Evolutionary conservation across 495 filamentous ascomycete species (phyloP).

Genomic region (Talaromyces borbonicus): DNA sequence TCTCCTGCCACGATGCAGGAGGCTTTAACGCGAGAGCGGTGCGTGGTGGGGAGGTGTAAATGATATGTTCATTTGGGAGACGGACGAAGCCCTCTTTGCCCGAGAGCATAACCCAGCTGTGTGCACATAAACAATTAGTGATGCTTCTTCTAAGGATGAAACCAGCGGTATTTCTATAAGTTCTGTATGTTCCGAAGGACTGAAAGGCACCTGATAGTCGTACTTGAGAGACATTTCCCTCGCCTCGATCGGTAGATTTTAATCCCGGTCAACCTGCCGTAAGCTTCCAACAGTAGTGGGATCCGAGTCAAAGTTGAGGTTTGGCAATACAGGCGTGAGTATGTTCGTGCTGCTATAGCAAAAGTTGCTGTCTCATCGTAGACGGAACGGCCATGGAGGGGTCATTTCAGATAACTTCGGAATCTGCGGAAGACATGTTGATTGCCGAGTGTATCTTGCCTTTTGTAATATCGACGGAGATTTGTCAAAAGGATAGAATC

Average conservation of each 20-base stretch:
- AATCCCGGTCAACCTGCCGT: too few relatives aligned
- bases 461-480: background rate
- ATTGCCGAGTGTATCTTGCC: too few relatives aligned
- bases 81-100: conserved; percentile 54
- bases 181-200: too few relatives aligned
- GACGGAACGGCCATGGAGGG: background rate
- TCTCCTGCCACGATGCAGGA: conserved; percentile 46
- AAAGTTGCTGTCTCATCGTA: background rate
- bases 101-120: conserved; percentile 73
- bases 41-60: conserved; percentile 65
- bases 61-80: conserved; percentile 56
- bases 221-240: conserved; percentile 65
- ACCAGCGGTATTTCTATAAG: too few relatives aligned
- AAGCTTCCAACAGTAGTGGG: too few relatives aligned
- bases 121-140: conserved; percentile 4
- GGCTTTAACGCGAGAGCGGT: conserved; percentile 54
- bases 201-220: conserved; percentile 23
- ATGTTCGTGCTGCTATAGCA: background rate
- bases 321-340: too few relatives aligned
- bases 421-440: background rate
- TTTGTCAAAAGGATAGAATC: too few relatives aligned
- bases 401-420: conserved; percentile 5
- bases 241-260: background rate
- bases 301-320: too few relatives aligned
- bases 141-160: too few relatives aligned